A percentile compares a stretch with the other conserved stretches of the same genome.
phyloP scores from a whole-genome alignment of 1,139 yeast genomes.

The Lodderomyces metapsilosis region DNA sequence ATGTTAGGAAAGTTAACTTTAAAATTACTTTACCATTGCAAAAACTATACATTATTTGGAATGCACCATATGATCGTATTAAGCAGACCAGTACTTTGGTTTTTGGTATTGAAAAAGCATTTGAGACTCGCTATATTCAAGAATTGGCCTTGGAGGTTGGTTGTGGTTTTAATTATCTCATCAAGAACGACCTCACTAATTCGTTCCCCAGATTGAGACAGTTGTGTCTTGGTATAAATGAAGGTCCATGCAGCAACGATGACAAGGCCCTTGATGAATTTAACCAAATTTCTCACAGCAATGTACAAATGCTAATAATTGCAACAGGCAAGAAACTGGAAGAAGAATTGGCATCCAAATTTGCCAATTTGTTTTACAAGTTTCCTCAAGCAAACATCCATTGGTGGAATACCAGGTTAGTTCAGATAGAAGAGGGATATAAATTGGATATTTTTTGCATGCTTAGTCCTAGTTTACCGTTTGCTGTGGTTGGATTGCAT shows the following conservation, averaged over 20 bases:
- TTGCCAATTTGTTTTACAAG: background rate
- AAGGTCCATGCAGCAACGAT: too few relatives aligned
- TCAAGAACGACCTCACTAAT: background rate
- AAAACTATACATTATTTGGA: background rate
- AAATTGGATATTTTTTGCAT: too few relatives aligned
- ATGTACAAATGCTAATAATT: background rate
- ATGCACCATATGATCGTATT: background rate
- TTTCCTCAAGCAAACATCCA: background rate
- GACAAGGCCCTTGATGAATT: background rate
- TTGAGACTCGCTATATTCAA: background rate
- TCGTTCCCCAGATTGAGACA: background rate
- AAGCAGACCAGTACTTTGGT: background rate
- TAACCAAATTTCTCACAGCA: background rate
- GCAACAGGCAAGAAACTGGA: background rate
- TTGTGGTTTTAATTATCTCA: background rate
- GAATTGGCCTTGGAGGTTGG: background rate
- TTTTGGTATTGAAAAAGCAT: background rate
- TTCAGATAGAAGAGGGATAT: background rate
- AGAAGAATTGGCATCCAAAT: background rate
- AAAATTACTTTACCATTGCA: background rate
- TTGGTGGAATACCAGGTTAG: background rate
- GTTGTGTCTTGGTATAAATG: background rate
- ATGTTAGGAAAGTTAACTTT: background rate
- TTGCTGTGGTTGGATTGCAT: background rate
- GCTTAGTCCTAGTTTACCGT: background rate